A percentile compares a stretch with the other conserved stretches of the same genome.
Evolutionary conservation across 176 grass and related monocot genomes (phyloP).

Genomic region (Paspalum notatum): DNA sequence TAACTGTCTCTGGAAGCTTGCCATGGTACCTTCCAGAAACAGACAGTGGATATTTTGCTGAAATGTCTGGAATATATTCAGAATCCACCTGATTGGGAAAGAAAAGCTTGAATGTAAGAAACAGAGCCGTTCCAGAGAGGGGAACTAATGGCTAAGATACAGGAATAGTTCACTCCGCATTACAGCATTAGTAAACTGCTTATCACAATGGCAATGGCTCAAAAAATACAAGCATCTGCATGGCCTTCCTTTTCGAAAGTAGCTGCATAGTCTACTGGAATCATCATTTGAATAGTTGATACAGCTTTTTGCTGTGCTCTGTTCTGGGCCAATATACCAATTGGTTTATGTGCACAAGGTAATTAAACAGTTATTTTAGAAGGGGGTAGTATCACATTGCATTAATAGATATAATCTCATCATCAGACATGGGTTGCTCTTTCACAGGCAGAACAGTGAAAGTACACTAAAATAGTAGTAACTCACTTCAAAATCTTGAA

Average conservation of each 20-base stretch:
- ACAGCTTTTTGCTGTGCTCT: not conserved
- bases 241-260: not conserved
- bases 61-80: constrained; percentile 82
- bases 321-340: not conserved
- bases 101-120: constrained; percentile 15
- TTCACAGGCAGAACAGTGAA: constrained; percentile 12
- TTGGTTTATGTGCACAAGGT: constrained; percentile 4
- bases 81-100: constrained; percentile 71
- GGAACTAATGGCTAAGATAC: not conserved
- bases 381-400: not conserved
- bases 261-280: not conserved
- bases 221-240: constrained; percentile 8
- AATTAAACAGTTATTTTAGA: not conserved
- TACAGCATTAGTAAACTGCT: constrained; percentile 3
- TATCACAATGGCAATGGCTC: constrained; percentile 14
- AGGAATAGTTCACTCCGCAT: not conserved
- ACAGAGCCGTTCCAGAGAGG: constrained; percentile 8
- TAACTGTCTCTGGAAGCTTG: constrained; percentile 71
- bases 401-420: constrained; percentile 7
- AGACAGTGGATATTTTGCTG: constrained; percentile 66
- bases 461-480: constrained; percentile 19
- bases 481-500: constrained; percentile 82
- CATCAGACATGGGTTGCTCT: not conserved
- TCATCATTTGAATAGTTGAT: not conserved
- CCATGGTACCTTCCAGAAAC: constrained; percentile 91